These are phyloP conservation scores for Kewa caespitosa DNA, from an alignment of 179 eudicot species.

Conservation along the genomic window DNA sequence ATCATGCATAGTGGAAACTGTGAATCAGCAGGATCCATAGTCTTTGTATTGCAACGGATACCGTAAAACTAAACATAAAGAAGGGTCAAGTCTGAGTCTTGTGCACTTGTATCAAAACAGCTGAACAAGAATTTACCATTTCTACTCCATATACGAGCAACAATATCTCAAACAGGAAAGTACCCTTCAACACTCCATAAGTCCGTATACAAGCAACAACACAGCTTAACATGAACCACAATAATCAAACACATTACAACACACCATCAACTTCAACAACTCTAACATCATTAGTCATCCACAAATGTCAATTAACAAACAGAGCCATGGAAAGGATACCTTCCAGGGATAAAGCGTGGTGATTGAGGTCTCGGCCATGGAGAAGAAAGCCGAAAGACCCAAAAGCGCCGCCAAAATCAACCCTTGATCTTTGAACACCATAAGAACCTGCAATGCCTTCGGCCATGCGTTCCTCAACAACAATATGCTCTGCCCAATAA, in stretches of 20 bases:
- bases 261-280: neutral
- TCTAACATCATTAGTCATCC: neutral
- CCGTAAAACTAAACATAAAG: neutral
- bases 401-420: constrained; percentile 51
- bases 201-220: neutral
- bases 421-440: constrained; percentile 77
- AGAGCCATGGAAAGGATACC: constrained; percentile 28
- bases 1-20: neutral
- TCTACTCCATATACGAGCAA: neutral
- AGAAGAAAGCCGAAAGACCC: constrained; percentile 52
- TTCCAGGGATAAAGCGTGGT: constrained; percentile 59
- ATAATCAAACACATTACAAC: neutral
- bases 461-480: constrained; percentile 62
- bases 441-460: constrained; percentile 67
- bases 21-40: neutral
- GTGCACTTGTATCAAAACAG: neutral
- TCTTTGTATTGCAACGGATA: neutral
- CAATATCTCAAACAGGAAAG: neutral
- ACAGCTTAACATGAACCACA: neutral
- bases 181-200: neutral
- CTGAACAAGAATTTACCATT: neutral
- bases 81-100: neutral
- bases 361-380: constrained; percentile 57
- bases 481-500: constrained; percentile 42
- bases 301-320: neutral